Conservation (phyloP, 2,329 filamentous ascomycete genomes). For the Beauveria caledonica region DNA sequence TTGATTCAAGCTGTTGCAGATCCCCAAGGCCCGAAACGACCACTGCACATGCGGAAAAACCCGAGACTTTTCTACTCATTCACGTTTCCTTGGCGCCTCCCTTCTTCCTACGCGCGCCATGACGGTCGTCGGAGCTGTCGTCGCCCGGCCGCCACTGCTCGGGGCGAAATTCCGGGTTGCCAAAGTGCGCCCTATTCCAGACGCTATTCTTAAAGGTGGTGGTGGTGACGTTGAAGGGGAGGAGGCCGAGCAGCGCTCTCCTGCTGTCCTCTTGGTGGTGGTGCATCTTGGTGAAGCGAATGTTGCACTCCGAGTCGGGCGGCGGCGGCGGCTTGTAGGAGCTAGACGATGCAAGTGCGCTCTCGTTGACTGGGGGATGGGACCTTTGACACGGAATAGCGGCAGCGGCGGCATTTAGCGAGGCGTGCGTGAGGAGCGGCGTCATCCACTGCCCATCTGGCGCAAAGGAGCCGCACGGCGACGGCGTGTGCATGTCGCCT, state of each 20-base stretch:
- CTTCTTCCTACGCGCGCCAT: slow-evolving; percentile 10
- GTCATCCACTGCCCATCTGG: slow-evolving; percentile 4
- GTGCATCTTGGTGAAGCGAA: slow-evolving; percentile 42
- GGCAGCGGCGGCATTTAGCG: background rate
- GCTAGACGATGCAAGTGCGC: background rate
- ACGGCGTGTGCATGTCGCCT: background rate
- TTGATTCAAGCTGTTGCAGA: background rate
- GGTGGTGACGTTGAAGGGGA: slow-evolving; percentile 30
- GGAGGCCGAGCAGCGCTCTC: slow-evolving; percentile 22
- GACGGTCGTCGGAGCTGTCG: slow-evolving; percentile 24
- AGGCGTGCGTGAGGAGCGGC: background rate
- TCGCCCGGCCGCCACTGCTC: slow-evolving; percentile 37
- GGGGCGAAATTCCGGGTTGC: slow-evolving; percentile 47
- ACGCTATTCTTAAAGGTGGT: slow-evolving; percentile 58
- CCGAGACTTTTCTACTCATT: background rate
- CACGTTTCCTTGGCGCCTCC: background rate
- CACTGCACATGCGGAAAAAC: background rate
- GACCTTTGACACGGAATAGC: background rate
- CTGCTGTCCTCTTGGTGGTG: slow-evolving; percentile 42
- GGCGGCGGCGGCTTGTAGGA: background rate
- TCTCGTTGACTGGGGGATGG: background rate
- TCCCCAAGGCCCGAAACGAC: background rate
- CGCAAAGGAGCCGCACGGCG: background rate
- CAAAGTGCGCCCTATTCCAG: slow-evolving; percentile 59
- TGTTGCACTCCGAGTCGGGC: slow-evolving; percentile 20